phyloP scores from a whole-genome alignment of 2,329 filamentous ascomycete species.

The Dothideomycetes sp. region DNA sequence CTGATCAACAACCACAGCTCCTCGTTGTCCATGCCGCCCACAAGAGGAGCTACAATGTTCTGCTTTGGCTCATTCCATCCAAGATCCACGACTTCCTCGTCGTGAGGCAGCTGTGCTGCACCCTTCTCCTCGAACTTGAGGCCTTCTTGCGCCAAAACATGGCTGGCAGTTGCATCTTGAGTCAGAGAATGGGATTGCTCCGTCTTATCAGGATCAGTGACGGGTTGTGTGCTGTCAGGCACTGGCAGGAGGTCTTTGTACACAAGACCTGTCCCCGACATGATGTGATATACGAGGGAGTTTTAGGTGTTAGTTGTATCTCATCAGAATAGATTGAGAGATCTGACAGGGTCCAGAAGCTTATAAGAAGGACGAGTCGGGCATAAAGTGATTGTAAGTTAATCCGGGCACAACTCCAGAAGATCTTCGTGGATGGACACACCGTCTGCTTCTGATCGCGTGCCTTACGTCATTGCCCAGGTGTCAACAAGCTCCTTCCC shows the following conservation, averaged over 20 bases:
- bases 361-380: neutral
- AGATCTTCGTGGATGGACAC: no score
- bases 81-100: constrained; percentile 49
- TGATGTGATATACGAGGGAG: constrained; percentile 1
- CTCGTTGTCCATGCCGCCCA: constrained; percentile 60
- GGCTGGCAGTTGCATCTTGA: constrained; percentile 34
- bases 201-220: constrained; percentile 20
- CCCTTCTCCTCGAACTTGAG: constrained; percentile 33
- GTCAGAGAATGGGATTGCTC: constrained; percentile 21
- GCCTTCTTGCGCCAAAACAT: constrained; percentile 31
- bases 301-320: neutral
- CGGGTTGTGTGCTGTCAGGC: constrained; percentile 18
- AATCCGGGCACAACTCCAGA: no score
- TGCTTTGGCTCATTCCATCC: constrained; percentile 57
- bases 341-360: neutral
- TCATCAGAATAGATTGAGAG: neutral
- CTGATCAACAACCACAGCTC: constrained; percentile 62
- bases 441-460: no score
- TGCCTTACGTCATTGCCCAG: neutral
- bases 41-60: constrained; percentile 47
- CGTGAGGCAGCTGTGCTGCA: constrained; percentile 29
- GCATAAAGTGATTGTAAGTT: no score
- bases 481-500: neutral
- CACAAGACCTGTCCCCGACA: constrained; percentile 5
- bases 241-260: constrained; percentile 22